Base-by-base conservation (phyloP, 179 eudicot species). In the Beta lomatogona region DNA sequence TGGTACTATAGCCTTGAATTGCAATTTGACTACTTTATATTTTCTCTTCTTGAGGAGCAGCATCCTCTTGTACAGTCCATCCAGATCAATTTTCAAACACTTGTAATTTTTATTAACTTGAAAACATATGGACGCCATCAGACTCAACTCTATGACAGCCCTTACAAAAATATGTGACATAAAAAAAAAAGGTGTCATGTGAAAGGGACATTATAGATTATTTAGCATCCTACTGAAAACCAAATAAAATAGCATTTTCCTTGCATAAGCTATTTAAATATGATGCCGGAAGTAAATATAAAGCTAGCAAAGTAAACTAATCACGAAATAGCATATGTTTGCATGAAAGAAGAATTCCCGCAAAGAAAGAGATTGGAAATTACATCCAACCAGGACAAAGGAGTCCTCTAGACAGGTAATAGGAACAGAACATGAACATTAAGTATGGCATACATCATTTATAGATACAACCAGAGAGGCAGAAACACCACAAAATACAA, bases 91-190 rank as follows among this genome's bases (percentile, higher is more conserved):
- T 25, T 25, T 25, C 28, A 25, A 25, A 25, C 28, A 25, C 28
- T 25, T 25, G 28, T 25, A 25, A 0, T 25, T 25, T 1, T 25
- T 25, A 25, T 25, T 25, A 25, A 25, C 28, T 25, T 25, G 28
- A 25, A 25, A 25, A 1, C 28, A 25, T 28, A 25, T 25, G 28
- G 28, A 25, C 28, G 28, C 28, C 28, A 25, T 25, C 28, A 25
- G 1, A 25, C 28, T 25, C 28, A 25, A 25, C 28, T 25, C 28
- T 25, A 25, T 25, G 28, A 25, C 28, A 25, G 90, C 95, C 83
- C 98, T 86, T 14, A 96, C 94, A 84, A 94, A 94, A 57, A 96
- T 94, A 98, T 96, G 97, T 64, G 80, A 71, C 68, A 87, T 36
- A 81, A 52, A 68, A 28, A 28, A 28, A 28, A 25, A 71, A 79